Percentiles rank a stretch among this genome's conserved stretches.
phyloP scores from a whole-genome alignment of 2,329 filamentous ascomycete species.

The Calcarisporium arbuscula region DNA sequence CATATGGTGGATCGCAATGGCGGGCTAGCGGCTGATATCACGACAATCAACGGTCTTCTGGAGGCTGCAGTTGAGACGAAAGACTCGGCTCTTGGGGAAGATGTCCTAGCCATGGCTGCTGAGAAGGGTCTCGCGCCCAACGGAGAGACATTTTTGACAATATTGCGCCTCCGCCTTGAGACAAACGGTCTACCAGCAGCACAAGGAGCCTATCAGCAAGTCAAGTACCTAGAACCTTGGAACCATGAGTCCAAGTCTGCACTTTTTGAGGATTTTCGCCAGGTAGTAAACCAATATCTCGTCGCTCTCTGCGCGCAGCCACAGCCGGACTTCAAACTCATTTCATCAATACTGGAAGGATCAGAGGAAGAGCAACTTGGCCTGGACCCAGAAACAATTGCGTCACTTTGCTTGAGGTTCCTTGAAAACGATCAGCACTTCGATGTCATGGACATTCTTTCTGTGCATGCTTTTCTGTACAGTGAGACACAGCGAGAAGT shows the following conservation, averaged over 20 bases:
- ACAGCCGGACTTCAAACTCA: conserved; percentile 59
- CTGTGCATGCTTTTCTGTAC: conserved; percentile 64
- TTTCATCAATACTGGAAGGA: conserved; percentile 67
- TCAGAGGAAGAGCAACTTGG: conserved; percentile 63
- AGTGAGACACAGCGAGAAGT: conserved; percentile 61
- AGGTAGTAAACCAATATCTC: conserved; percentile 65
- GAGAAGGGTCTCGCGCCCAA: conserved; percentile 62
- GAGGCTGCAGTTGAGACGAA: conserved; percentile 63
- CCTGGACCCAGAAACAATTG: conserved; percentile 69
- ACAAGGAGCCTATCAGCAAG: conserved; percentile 53
- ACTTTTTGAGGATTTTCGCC: conserved; percentile 44
- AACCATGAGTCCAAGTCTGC: conserved; percentile 39
- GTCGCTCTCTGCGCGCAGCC: conserved; percentile 57
- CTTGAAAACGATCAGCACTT: conserved; percentile 69
- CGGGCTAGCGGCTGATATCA: conserved; percentile 52
- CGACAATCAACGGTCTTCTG: conserved; percentile 72
- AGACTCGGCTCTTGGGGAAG: conserved; percentile 66
- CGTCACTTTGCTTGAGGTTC: conserved; percentile 66
- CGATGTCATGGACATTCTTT: conserved; percentile 77
- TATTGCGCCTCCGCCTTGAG: conserved; percentile 70
- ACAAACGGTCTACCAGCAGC: conserved; percentile 68
- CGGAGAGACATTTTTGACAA: conserved; percentile 63
- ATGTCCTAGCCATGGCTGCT: conserved; percentile 61
- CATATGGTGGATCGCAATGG: conserved; percentile 60
- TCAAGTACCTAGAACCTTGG: conserved; percentile 26